Percentiles rank a stretch among this genome's conserved stretches.
Evolutionary conservation across 495 filamentous ascomycete species (phyloP).

Genomic region (Penicillium pulvis): DNA sequence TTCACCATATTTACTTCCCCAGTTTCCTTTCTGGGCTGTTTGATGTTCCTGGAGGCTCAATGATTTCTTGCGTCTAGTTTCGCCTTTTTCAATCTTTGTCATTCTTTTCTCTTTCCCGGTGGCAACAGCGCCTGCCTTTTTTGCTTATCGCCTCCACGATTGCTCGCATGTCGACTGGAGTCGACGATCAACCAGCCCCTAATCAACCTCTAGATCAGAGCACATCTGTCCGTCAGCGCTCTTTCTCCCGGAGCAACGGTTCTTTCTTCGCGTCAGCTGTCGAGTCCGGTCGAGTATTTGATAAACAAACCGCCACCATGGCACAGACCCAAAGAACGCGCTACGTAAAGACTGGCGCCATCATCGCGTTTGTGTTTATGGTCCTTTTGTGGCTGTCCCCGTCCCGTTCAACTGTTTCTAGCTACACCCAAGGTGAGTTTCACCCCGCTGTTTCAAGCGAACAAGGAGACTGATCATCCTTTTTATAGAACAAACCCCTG

Average conservation of each 20-base stretch:
- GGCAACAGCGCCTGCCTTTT: constrained; percentile 21
- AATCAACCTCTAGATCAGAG: constrained; percentile 20
- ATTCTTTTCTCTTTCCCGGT: constrained; percentile 27
- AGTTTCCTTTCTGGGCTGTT: constrained; percentile 27
- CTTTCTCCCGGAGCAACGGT: constrained; percentile 33
- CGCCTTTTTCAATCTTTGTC: constrained; percentile 19
- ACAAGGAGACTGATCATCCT: constrained; percentile 8
- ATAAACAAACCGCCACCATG: constrained; percentile 49
- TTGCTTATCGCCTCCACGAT: constrained; percentile 20
- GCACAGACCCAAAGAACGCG: constrained; percentile 73
- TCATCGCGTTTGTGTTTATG: constrained; percentile 72
- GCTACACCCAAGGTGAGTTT: constrained; percentile 41
- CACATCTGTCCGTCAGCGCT: constrained; percentile 36
- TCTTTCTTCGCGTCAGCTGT: constrained; percentile 16
- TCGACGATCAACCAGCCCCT: constrained; percentile 36
- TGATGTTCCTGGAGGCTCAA: constrained; percentile 33
- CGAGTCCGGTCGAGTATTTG: constrained; percentile 16
- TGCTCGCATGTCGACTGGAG: constrained; percentile 55
- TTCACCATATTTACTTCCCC: constrained; percentile 11
- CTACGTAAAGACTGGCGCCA: constrained; percentile 79
- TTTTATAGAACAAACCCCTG: constrained; percentile 30
- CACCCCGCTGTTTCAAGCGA: too few species aligned
- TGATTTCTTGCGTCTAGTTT: constrained; percentile 25
- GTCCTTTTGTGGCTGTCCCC: constrained; percentile 77
- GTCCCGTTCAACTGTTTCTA: constrained; percentile 38